Evolutionary conservation across 768 basidiomycete species (phyloP), one percentile per base, ranked within the genome.

Genomic region (Lentinus tigrinus): DNA sequence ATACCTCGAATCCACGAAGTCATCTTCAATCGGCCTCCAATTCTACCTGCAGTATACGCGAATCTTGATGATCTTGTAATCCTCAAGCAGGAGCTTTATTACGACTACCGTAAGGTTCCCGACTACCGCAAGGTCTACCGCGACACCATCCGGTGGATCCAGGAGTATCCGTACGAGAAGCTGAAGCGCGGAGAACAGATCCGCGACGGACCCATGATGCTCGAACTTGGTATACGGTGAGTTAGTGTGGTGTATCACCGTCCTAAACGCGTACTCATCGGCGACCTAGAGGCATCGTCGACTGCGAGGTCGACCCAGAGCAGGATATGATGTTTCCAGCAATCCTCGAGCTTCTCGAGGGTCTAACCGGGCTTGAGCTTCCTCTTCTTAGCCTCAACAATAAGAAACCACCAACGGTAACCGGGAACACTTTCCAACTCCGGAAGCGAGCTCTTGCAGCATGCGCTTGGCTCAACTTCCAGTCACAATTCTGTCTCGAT

Each of bases 21-120:
- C 3, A 24, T 42, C 16, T 42, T 16, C 40, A 44, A 57, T 23
- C 2, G 31, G 2, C 56, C 56, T 3, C 24, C 19, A n/a, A 31
- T 43, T 21, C 23, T 50, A 8, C 40, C 48, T 1, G 40, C n/a
- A n/a, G 48, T 28, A n/a, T 37, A 36, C 39, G 28, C 17, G 8
- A 34, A 40, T 2, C 50, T 57, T 31, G 56, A 57, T 16, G 19
- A 57, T 34, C 44, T 43, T 21, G 13, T 57, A 4, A 44, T 49
- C 3, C 56, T 57, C 21, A 28, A 43, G 16, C 31, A 57, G 27
- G 48, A 57, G 17, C 38, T 57, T 6, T 57, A 40, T 31, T 51
- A 57, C 38, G 39, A 57, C 14, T 44, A 57, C 19, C 56, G 56
- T 31, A 21, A 13, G 2, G 40, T 42, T 7, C 49, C 56, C 3